These are phyloP conservation scores for Urostyla sp. DNA, from an alignment of 73 alveolate genomes.

Conservation along the genomic window DNA sequence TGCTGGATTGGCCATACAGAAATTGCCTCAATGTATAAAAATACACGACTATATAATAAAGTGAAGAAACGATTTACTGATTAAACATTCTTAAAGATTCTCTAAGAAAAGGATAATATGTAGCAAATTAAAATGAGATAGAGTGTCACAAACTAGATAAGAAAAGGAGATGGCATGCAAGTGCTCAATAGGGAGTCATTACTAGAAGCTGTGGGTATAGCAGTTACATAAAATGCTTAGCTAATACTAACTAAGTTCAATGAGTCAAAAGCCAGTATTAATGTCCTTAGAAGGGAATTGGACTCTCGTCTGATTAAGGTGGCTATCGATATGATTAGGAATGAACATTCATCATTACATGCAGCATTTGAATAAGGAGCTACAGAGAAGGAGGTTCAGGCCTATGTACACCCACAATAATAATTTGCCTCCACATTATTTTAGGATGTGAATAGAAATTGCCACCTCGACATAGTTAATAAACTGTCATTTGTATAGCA, in stretches of 20 bases:
- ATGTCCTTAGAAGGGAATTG: constrained; percentile 56
- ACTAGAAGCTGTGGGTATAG: background rate
- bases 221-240: background rate
- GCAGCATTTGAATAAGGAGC: constrained; percentile 68
- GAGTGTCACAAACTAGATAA: background rate
- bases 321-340: constrained; percentile 42
- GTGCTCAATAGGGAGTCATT: background rate
- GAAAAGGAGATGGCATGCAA: background rate
- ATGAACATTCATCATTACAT: constrained; percentile 58
- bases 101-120: constrained; percentile 11
- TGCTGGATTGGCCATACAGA: no score
- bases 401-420: constrained; percentile 63
- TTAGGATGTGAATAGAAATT: constrained; percentile 55
- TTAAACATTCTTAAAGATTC: constrained; percentile 13
- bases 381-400: constrained; percentile 49
- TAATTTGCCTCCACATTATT: constrained; percentile 67
- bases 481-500: constrained; percentile 66
- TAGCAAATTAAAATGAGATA: background rate
- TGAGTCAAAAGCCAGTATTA: constrained; percentile 37
- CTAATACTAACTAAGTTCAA: background rate
- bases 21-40: no score
- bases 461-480: constrained; percentile 66
- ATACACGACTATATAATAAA: no score
- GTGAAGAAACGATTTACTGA: no score
- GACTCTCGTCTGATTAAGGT: constrained; percentile 61